Base-by-base conservation (phyloP, 208 protist species). In the Acanthamoeba divionensis region DNA sequence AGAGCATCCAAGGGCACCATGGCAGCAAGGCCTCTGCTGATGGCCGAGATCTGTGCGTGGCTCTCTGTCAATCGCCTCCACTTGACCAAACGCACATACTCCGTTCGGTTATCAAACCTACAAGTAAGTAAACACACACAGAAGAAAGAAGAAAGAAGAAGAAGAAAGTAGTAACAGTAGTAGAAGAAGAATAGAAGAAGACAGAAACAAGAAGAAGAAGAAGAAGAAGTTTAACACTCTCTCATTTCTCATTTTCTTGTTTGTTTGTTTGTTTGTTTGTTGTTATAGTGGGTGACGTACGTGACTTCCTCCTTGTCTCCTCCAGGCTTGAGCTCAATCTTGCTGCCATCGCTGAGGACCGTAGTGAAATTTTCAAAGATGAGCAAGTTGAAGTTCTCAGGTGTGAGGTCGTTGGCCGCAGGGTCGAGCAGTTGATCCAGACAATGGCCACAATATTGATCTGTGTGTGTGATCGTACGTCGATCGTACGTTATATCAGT, bases 1-100 rank as follows among this genome's bases (percentile, higher is more conserved):
- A 94, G 60, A 5, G 87, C 41, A 15, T 85, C 26, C 55, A 60
- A n/a, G 18, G 93, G 93, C 36, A 94, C 55, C 24, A 94, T 52
- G 31, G 44, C 26, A 0, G 69, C 31, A 9, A 93, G 36, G 15
- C 91, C 91, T 38, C 26, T 1, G 0, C 87, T 65, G 15, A 91
- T 91, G 69, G 87, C 87, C 24, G 36, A 41, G 52, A 91, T 36
- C 60, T 91, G 87, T 3, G 62, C 66, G 24, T 10, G 31, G 62
- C 85, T 88, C 66, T 92, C 90, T 29, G n/a, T 26, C 38, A 92
- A 29, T 10, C 85, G 82, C 8, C 66, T 38, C 33, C 29, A 12
- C 1, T 36, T 29, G 36, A 92, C 79, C 7, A 92, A 65, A 15
- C 65, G 8, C 38, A 90, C 66, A 52, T 91, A 92, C 48, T 92